A percentile compares a stretch with the other conserved stretches of the same genome.
phyloP scores from a whole-genome alignment of 257 asterid genomes.

The Plantago ovata region DNA sequence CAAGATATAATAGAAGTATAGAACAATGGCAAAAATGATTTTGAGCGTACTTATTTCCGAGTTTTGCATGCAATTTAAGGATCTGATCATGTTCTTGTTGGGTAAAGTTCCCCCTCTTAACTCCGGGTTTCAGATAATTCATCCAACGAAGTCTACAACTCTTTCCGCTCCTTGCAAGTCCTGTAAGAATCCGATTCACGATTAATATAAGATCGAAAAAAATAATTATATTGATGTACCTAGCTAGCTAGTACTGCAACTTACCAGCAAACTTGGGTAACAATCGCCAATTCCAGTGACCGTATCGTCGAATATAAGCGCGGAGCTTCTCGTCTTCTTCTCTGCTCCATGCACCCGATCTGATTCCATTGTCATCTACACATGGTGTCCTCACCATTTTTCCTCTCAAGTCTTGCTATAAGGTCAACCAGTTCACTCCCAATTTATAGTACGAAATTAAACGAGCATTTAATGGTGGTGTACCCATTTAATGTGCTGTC shows the following conservation, averaged over 20 bases:
- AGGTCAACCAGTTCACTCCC: no score
- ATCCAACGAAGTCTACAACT: constrained; percentile 49
- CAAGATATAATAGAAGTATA: no score
- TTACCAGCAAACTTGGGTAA: constrained; percentile 10
- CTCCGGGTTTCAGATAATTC: constrained; percentile 42
- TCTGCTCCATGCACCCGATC: constrained; percentile 14
- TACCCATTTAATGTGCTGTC: no score
- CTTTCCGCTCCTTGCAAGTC: constrained; percentile 47
- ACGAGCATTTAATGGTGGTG: no score
- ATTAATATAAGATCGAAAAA: no score
- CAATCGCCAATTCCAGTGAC: constrained; percentile 25
- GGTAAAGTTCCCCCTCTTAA: constrained; percentile 34
- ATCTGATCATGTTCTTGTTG: constrained; percentile 34
- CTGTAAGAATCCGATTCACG: constrained; percentile 9
- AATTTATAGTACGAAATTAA: no score
- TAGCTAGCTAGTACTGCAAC: no score
- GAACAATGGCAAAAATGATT: background rate
- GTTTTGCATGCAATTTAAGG: constrained; percentile 23
- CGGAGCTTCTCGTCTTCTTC: constrained; percentile 21
- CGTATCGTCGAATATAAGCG: constrained; percentile 13
- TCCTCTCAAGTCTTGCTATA: background rate
- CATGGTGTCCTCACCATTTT: constrained; percentile 21
- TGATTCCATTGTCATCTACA: constrained; percentile 20
- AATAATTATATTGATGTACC: no score
- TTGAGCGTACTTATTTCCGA: constrained; percentile 36